A percentile compares a stretch with the other conserved stretches of the same genome.
phyloP scores from a whole-genome alignment of 192 early-diverging fungal genomes.

The Podila minutissima region DNA sequence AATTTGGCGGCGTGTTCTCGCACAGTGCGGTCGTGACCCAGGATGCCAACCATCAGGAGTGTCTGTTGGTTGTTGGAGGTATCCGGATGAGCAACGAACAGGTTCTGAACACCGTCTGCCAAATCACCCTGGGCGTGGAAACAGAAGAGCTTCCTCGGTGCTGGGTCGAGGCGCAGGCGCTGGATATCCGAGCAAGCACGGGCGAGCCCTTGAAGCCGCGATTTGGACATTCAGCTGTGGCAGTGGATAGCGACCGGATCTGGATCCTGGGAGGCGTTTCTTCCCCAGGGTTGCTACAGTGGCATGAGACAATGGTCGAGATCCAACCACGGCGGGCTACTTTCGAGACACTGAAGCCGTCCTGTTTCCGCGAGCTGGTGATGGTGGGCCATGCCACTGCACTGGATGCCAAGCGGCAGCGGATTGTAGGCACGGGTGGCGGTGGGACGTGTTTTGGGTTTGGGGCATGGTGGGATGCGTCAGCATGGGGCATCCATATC shows the following conservation, averaged over 20 bases:
- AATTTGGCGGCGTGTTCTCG: slow-evolving; percentile 17
- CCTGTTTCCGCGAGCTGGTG: slow-evolving; percentile 34
- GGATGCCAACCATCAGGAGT: not conserved
- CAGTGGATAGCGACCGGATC: slow-evolving; percentile 16
- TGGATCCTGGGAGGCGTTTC: slow-evolving; percentile 47
- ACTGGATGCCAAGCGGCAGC: slow-evolving; percentile 14
- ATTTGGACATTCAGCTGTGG: slow-evolving; percentile 36
- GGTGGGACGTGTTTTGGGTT: slow-evolving; percentile 52
- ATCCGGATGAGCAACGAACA: slow-evolving; percentile 24
- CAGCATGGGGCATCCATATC: slow-evolving; percentile 12
- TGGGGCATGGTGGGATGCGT: slow-evolving; percentile 43
- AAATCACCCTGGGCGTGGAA: slow-evolving; percentile 12
- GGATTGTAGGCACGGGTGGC: slow-evolving; percentile 38
- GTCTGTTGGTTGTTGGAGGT: slow-evolving; percentile 31
- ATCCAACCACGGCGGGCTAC: slow-evolving; percentile 12
- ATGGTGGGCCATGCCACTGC: slow-evolving; percentile 46
- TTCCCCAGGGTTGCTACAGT: slow-evolving; percentile 25
- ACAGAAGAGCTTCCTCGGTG: not conserved
- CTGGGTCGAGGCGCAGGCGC: slow-evolving; percentile 8
- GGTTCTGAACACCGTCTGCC: slow-evolving; percentile 19
- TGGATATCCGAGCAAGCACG: slow-evolving; percentile 7
- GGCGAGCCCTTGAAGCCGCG: slow-evolving; percentile 15
- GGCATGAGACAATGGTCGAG: slow-evolving; percentile 46
- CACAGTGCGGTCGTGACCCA: slow-evolving; percentile 29
- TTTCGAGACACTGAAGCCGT: slow-evolving; percentile 17